Conservation (phyloP, 768 basidiomycete species). For the Tulasnella sp. region DNA sequence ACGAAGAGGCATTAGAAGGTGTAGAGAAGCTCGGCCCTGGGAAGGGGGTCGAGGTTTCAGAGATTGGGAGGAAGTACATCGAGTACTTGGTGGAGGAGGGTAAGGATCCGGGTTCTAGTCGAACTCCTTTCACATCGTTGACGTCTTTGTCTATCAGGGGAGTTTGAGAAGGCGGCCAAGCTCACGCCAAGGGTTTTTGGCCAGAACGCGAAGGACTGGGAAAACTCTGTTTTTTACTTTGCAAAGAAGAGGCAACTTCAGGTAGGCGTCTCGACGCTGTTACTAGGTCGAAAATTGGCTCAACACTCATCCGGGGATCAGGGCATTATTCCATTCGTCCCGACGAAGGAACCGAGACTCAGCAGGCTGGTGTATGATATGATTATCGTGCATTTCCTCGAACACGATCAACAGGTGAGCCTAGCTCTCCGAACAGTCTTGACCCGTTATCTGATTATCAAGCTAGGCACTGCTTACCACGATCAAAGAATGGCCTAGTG, state of each 20-base stretch:
- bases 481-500: conserved; percentile 83
- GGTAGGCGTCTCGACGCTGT: conserved; percentile 44
- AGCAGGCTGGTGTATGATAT: conserved; percentile 89
- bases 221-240: conserved; percentile 91
- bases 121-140: background rate
- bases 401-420: conserved; percentile 69
- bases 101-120: conserved; percentile 36
- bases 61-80: conserved; percentile 83
- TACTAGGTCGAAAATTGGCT: background rate
- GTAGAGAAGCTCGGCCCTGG: conserved; percentile 60
- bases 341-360: conserved; percentile 75
- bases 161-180: conserved; percentile 74
- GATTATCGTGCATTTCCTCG: conserved; percentile 80
- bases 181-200: conserved; percentile 83
- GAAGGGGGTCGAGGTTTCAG: conserved; percentile 51
- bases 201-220: conserved; percentile 80
- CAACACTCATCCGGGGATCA: conserved; percentile 37
- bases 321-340: conserved; percentile 86
- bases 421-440: no score
- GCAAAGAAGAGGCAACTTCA: conserved; percentile 75
- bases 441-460: background rate
- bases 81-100: conserved; percentile 80
- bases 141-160: conserved; percentile 41
- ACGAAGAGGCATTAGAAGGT: conserved; percentile 83
- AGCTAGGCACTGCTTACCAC: conserved; percentile 67